Base-by-base conservation (phyloP, 1,284 basidiomycete genomes). In the Paramarasmius palmivorus region DNA sequence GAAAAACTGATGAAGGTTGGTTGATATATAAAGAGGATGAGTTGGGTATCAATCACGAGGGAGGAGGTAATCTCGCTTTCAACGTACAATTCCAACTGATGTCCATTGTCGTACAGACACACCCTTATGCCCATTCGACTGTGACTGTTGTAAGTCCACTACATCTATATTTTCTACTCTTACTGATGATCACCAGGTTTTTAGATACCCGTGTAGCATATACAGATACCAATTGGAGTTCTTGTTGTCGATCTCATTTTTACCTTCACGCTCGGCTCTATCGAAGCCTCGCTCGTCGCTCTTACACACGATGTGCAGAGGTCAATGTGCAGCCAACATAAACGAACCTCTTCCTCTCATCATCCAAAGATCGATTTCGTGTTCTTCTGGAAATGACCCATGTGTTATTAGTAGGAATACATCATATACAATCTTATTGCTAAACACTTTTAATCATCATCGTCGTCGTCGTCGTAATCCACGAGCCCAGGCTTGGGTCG, bases 1-100 rank as follows among this genome's bases (percentile, higher is more conserved):
- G 83, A 36, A 88, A 78, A 69, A 95, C 93, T 0, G 90, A 90
- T 56, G 93, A 95, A 68, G 93, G 93, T 0, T 95, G 82, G 74
- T 68, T 75, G 32, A 84, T 95, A 35, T 95, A 88, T 71, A 94
- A 93, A 67, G 93, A 93, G 68, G 89, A 88, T 60, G 93, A 95
- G 62, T 80, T 95, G 10, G 83, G 86, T 12, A 90, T 95, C 56
- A 73, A 77, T 51, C 76, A 82, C 51, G 77, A 83, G 57, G 88
- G 87, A 46, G 93, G 93, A 68, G 91, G 92, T 91, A 70, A 81
- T 69, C 48, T 56, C 49, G 10, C 52, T 49, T 55, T 47, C 23
- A 54, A 32, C 35, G 29, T 36, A 55, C 56, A 52, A 49, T 51
- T 58, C 49, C 54, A 29, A 47, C 41, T 61, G 64, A 63, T 66